Percentiles rank a stretch among this genome's conserved stretches.
Evolutionary conservation across 225 moss, liverwort and hornwort species (phyloP).

Genomic region (Marchantia paleacea): DNA sequence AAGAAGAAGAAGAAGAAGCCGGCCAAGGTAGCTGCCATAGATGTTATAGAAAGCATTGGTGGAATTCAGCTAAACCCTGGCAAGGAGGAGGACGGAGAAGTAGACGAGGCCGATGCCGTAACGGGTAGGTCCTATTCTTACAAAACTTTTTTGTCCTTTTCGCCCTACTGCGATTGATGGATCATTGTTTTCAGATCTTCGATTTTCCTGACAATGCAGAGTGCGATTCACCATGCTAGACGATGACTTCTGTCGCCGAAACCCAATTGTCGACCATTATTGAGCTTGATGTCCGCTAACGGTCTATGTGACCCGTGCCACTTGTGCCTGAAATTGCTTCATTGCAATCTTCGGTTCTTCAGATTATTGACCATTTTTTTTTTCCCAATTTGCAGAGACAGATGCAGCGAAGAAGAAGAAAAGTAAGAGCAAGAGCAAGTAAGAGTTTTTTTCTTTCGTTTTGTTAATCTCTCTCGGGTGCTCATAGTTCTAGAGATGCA

Average conservation of each 20-base stretch:
- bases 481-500: background rate
- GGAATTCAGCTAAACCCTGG: conserved; percentile 20
- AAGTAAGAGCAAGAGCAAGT: conserved; percentile 82
- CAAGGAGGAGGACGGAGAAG: conserved; percentile 24
- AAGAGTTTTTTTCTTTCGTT: conserved; percentile 19
- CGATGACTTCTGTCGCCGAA: background rate
- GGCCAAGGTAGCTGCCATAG: conserved; percentile 10
- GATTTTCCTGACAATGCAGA: background rate
- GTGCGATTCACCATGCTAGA: background rate
- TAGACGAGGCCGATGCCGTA: conserved; percentile 17
- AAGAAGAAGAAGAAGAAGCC: conserved; percentile 42
- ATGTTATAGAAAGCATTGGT: conserved; percentile 17
- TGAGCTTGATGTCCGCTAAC: too few species aligned
- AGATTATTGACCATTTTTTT: background rate
- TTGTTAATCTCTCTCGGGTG: background rate
- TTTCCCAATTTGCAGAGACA: background rate
- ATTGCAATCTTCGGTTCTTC: background rate
- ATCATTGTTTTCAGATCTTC: background rate
- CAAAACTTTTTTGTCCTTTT: background rate
- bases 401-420: conserved; percentile 41
- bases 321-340: background rate
- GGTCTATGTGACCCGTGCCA: too few species aligned
- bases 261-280: too few species aligned
- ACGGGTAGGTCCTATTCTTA: background rate
- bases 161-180: background rate